These are phyloP conservation scores for Trichophyton equinum DNA, from an alignment of 2,329 filamentous ascomycete genomes.

Conservation along the genomic window DNA sequence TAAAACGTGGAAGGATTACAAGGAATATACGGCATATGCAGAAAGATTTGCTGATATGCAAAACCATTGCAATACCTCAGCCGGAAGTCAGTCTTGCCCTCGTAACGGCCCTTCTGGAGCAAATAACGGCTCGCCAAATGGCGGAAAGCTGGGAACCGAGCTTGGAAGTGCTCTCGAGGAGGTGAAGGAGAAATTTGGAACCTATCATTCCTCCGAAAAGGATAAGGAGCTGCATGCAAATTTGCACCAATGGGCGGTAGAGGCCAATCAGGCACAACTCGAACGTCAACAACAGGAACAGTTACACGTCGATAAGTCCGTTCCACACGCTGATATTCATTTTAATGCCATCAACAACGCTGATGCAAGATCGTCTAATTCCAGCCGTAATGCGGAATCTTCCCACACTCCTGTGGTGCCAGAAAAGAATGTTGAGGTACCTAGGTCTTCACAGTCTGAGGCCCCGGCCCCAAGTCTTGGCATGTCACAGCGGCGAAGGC, in stretches of 20 bases:
- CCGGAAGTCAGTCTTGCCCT: background rate
- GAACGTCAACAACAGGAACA: slow-evolving; percentile 24
- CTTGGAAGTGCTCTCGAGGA: slow-evolving; percentile 21
- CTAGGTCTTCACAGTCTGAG: slow-evolving; percentile 20
- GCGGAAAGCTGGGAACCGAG: slow-evolving; percentile 13
- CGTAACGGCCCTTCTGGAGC: slow-evolving; percentile 24
- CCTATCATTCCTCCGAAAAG: slow-evolving; percentile 8
- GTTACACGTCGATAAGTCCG: slow-evolving; percentile 21
- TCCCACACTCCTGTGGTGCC: slow-evolving; percentile 14
- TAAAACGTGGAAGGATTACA: slow-evolving; percentile 84
- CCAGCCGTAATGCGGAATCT: slow-evolving; percentile 15
- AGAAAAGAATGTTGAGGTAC: slow-evolving; percentile 22
- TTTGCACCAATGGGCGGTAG: slow-evolving; percentile 23
- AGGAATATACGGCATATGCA: slow-evolving; percentile 65
- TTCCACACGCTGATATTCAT: slow-evolving; percentile 19
- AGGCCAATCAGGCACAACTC: slow-evolving; percentile 22
- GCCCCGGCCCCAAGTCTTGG: slow-evolving; percentile 31
- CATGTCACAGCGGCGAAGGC: slow-evolving; percentile 28
- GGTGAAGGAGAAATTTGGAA: slow-evolving; percentile 22
- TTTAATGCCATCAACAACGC: slow-evolving; percentile 33
- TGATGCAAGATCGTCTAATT: slow-evolving; percentile 20
- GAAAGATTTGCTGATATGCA: slow-evolving; percentile 61
- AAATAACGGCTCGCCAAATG: slow-evolving; percentile 25
- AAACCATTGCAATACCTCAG: slow-evolving; percentile 37
- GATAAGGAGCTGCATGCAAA: slow-evolving; percentile 23